Evolutionary conservation across 495 filamentous ascomycete species (phyloP).

Genomic region (Penicillium egyptiacum): DNA sequence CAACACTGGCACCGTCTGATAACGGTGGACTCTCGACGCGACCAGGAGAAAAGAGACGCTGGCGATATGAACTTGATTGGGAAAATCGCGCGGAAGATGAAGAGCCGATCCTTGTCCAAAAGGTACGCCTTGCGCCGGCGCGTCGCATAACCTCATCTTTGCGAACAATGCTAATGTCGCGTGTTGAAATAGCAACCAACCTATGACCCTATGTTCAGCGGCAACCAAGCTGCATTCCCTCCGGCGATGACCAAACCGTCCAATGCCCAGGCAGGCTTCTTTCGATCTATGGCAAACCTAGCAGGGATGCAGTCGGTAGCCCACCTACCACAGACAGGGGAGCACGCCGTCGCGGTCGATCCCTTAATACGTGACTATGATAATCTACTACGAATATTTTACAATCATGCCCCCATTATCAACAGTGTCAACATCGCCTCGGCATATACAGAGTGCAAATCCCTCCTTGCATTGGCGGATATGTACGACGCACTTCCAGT

Average conservation of each 20-base stretch:
- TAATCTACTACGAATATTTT: constrained; percentile 89
- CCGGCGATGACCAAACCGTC: constrained; percentile 55
- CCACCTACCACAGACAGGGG: constrained; percentile 37
- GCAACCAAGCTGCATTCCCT: constrained; percentile 47
- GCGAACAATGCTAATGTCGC: constrained; percentile 13
- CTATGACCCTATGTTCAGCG: constrained; percentile 51
- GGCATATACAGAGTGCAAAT: constrained; percentile 89
- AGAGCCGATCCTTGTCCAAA: constrained; percentile 85
- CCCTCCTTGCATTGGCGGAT: constrained; percentile 77
- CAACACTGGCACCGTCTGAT: constrained; percentile 44
- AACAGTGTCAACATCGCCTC: constrained; percentile 84
- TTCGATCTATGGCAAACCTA: constrained; percentile 81
- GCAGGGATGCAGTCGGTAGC: constrained; percentile 56
- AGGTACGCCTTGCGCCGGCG: constrained; percentile 43
- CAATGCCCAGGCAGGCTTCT: constrained; percentile 63
- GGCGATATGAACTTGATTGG: constrained; percentile 85
- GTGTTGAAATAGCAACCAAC: constrained; percentile 38
- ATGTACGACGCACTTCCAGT: constrained; percentile 89
- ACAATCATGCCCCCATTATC: constrained; percentile 80
- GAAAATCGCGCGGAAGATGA: constrained; percentile 70
- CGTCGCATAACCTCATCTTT: neutral
- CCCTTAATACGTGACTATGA: constrained; percentile 81
- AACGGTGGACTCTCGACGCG: constrained; percentile 30
- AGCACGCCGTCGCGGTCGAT: constrained; percentile 58
- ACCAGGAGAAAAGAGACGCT: constrained; percentile 57